phyloP scores from a whole-genome alignment of 441 rosid species.

The Flueggea neowawraea region DNA sequence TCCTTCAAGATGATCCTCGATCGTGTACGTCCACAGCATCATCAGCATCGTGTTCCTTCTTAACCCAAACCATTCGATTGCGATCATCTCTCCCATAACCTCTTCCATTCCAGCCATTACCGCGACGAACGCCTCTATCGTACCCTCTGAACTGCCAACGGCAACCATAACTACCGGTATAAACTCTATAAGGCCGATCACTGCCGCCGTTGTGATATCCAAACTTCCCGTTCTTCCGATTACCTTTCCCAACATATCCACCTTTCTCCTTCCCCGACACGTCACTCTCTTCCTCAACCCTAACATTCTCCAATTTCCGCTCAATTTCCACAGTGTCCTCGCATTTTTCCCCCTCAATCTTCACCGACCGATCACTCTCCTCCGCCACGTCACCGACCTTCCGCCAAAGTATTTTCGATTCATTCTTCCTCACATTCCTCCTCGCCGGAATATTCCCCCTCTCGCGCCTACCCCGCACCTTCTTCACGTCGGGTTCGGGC shows the following conservation, averaged over 20 bases:
- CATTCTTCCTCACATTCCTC: background rate
- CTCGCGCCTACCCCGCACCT: background rate
- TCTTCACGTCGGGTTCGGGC: constrained; percentile 3
- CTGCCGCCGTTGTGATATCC: background rate
- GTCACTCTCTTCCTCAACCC: background rate
- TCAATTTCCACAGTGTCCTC: constrained; percentile 1
- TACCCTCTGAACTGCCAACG: background rate
- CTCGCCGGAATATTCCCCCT: constrained; percentile 7
- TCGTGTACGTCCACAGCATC: constrained; percentile 3
- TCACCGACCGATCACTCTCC: constrained; percentile 2
- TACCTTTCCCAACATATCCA: background rate
- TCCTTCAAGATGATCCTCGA: background rate
- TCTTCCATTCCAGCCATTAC: background rate
- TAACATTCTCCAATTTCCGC: constrained; percentile 2
- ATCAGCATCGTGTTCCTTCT: constrained; percentile 37
- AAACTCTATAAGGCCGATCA: too few relatives aligned
- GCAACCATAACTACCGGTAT: too few relatives aligned
- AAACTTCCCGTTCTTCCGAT: background rate
- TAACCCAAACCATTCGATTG: constrained; percentile 41
- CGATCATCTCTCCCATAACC: background rate
- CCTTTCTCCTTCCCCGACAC: background rate
- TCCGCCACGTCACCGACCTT: background rate
- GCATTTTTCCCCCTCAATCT: background rate
- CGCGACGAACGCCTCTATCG: background rate
- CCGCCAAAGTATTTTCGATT: constrained; percentile 2